Base-by-base conservation (phyloP, 768 basidiomycete species). In the Hypholoma fasciculare region DNA sequence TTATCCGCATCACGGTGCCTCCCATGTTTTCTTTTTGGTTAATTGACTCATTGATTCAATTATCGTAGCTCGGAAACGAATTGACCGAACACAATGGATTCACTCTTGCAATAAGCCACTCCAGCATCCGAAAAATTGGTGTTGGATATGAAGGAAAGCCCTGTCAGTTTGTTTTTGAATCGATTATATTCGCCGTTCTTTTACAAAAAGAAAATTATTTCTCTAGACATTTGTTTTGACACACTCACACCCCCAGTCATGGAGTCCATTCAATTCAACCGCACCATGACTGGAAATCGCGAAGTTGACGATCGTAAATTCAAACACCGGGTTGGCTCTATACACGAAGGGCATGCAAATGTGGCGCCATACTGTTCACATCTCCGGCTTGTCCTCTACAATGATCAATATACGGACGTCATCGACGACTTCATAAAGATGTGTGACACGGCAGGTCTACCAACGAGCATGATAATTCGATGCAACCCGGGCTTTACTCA, bases 301-400 rank as follows among this genome's bases (percentile, higher is more conserved):
- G 56, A 66, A 20, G 58, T 62, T 16, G 79, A 83, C 61, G 65
- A 71, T 59, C 71, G 67, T 12, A 84, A 81, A 60, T 84, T 76
- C 63, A 84, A 83, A 43, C 78, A 81, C 44, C 81, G 90, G 13
- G 74, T 91, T 12, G 80, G 81, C 13, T 76, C 78, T 14, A 63
- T 92, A 27, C 78, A 88, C 62, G 68, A 78, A n/a, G 78, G 80
- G 0, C 92, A 93, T 56, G 74, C 66, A 30, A 64, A 69, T 2
- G 78, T 92, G 37, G 84, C 89, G 0, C 84, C 87, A 13, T 94
- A 87, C 63, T 87, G 89, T 1, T 82, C 86, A 49, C 87, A 92
- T 42, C 69, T 94, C 4, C 86, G 88, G 26, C 63, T 93, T 36
- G 65, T 86, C 9, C 75, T 92, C 1, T 80, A 76, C 62, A 75